These are phyloP conservation scores for Candida methanosorbosa DNA, from an alignment of 805 yeast genomes.

Conservation along the genomic window DNA sequence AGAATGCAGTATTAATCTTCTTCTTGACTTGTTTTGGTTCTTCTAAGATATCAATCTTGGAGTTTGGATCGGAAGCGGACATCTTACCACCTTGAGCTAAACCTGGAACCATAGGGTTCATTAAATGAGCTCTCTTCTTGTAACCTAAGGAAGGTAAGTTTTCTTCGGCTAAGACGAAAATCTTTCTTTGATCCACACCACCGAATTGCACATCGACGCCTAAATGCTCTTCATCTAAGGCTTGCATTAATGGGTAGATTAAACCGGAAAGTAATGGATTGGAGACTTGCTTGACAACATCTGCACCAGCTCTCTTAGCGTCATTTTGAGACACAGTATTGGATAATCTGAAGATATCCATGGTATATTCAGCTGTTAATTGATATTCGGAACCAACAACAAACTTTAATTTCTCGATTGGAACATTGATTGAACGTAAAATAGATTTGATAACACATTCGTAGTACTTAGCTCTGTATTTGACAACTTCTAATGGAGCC, in stretches of 20 bases:
- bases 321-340: constrained; percentile 88
- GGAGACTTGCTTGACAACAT: constrained; percentile 94
- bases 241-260: constrained; percentile 98
- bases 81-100: constrained; percentile 94
- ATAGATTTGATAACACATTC: constrained; percentile 78
- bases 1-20: constrained; percentile 87
- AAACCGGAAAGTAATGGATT: constrained; percentile 90
- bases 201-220: constrained; percentile 93
- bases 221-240: constrained; percentile 87
- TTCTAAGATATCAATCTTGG: constrained; percentile 89
- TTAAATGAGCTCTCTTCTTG: constrained; percentile 95
- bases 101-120: constrained; percentile 99
- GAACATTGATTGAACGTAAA: constrained; percentile 78
- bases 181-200: constrained; percentile 98
- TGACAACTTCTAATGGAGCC: constrained; percentile 90
- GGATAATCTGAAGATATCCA: constrained; percentile 83
- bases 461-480: constrained; percentile 84
- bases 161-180: constrained; percentile 95
- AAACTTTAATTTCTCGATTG: constrained; percentile 80
- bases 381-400: constrained; percentile 90
- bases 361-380: constrained; percentile 61
- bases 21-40: constrained; percentile 82
- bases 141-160: constrained; percentile 79
- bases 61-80: constrained; percentile 98
- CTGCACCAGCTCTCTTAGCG: constrained; percentile 99